phyloP scores from a whole-genome alignment of 148 eudicot species.

The Rhododendron kiyosumense region DNA sequence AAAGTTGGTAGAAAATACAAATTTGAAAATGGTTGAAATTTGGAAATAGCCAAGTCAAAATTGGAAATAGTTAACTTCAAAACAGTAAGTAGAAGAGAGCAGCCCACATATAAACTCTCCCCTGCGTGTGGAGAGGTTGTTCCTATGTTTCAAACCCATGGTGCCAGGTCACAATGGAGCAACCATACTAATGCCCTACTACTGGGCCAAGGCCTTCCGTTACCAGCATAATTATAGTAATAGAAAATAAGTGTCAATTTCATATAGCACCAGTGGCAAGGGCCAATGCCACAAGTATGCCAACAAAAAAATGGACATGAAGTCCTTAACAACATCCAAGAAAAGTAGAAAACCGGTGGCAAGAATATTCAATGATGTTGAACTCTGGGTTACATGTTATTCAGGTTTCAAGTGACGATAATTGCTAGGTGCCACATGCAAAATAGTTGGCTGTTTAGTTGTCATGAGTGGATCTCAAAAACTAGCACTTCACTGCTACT shows the following conservation, averaged over 20 bases:
- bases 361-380: not conserved
- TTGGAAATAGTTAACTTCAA: not conserved
- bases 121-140: not conserved
- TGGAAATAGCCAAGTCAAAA: not conserved
- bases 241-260: not conserved
- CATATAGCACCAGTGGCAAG: not conserved
- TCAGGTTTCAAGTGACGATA: slow-evolving; percentile 7
- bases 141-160: not conserved
- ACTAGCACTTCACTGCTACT: not conserved
- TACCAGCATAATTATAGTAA: not conserved
- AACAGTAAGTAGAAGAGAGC: not conserved
- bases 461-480: not conserved
- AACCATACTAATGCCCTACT: not conserved
- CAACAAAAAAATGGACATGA: not conserved
- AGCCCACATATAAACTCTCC: not conserved
- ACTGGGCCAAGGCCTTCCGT: not conserved
- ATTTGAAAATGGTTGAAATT: not conserved
- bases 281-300: not conserved
- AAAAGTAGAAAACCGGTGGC: not conserved
- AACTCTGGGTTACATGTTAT: slow-evolving; percentile 1
- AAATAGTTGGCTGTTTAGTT: not conserved
- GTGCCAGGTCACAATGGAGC: not conserved
- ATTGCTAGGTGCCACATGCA: not conserved
- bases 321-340: not conserved
- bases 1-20: not conserved